phyloP scores from a whole-genome alignment of 345 rosid genomes.

The Fremontodendron californicum region DNA sequence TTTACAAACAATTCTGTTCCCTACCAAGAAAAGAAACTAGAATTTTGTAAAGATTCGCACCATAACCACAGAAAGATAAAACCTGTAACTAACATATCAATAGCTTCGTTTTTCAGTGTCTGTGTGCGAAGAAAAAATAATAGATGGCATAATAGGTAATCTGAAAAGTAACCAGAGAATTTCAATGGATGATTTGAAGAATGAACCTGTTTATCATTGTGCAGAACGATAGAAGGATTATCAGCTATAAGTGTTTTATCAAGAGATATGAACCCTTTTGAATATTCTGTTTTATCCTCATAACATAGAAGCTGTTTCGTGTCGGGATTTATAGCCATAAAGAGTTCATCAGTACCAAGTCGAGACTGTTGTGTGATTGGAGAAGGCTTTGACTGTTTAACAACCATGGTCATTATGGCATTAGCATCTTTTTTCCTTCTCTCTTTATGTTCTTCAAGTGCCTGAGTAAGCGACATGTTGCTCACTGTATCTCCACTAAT shows the following conservation, averaged over 20 bases:
- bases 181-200: slow-evolving; percentile 6
- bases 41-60: background rate
- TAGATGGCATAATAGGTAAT: background rate
- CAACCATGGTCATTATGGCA: slow-evolving; percentile 93
- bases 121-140: background rate
- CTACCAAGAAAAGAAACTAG: background rate
- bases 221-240: slow-evolving; percentile 56
- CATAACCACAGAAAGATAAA: too few relatives aligned
- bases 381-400: slow-evolving; percentile 70
- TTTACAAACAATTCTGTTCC: background rate
- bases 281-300: slow-evolving; percentile 62
- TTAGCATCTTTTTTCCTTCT: slow-evolving; percentile 77
- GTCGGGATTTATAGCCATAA: slow-evolving; percentile 73
- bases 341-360: slow-evolving; percentile 85
- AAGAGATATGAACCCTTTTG: slow-evolving; percentile 51
- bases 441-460: slow-evolving; percentile 76
- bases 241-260: slow-evolving; percentile 65
- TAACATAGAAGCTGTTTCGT: slow-evolving; percentile 87
- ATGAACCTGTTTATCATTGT: slow-evolving; percentile 71
- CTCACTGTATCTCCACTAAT: slow-evolving; percentile 92
- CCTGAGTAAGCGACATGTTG: slow-evolving; percentile 76
- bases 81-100: background rate
- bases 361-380: slow-evolving; percentile 71
- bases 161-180: background rate
- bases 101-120: background rate